These are phyloP conservation scores for Blyttiomyces sp. DNA, from an alignment of 371 early-diverging fungal genomes.

Conservation along the genomic window DNA sequence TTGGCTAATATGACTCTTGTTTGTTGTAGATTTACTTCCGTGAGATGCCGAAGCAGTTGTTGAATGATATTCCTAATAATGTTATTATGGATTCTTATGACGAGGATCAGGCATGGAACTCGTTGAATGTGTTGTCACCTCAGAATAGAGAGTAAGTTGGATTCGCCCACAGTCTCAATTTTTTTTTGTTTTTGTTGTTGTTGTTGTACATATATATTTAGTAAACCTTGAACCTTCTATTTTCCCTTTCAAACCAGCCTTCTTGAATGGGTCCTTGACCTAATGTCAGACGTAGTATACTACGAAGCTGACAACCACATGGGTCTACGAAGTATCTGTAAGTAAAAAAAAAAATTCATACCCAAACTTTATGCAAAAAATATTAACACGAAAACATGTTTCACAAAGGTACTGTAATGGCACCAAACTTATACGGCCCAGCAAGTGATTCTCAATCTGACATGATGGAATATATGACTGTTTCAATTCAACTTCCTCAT, in stretches of 20 bases:
- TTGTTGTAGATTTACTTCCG: constrained; percentile 14
- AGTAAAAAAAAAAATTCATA: background rate
- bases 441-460: background rate
- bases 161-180: too few species aligned
- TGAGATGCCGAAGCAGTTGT: constrained; percentile 6
- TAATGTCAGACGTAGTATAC: constrained; percentile 15
- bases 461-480: constrained; percentile 1
- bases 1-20: too few species aligned
- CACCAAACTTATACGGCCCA: constrained; percentile 12
- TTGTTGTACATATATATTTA: background rate
- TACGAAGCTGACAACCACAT: constrained; percentile 19
- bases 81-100: constrained; percentile 10
- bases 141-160: constrained; percentile 17
- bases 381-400: too few species aligned
- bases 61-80: constrained; percentile 13
- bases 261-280: constrained; percentile 26
- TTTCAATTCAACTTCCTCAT: constrained; percentile 12
- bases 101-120: constrained; percentile 6
- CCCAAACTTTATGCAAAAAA: too few species aligned
- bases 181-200: background rate
- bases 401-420: constrained; percentile 23
- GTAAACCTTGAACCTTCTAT: background rate
- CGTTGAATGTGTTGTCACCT: background rate
- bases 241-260: constrained; percentile 1
- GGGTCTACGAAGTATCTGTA: constrained; percentile 16